These are phyloP conservation scores for Candida arabinofermentans DNA, from an alignment of 805 yeast species.

Conservation along the genomic window DNA sequence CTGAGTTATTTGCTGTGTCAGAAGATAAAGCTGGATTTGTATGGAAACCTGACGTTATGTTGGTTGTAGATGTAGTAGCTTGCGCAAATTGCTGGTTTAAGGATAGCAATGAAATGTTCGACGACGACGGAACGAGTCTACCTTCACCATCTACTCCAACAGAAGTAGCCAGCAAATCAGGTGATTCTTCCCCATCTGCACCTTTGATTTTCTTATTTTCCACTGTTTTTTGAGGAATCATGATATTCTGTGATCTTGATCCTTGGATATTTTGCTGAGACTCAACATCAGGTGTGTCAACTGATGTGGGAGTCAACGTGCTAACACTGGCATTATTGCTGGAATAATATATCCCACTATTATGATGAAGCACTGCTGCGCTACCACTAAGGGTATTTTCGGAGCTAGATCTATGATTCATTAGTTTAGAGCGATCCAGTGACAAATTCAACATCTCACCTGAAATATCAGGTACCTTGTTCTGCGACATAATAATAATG, in stretches of 20 bases:
- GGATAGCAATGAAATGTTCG: constrained; percentile 33
- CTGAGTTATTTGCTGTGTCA: constrained; percentile 5
- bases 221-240: constrained; percentile 3
- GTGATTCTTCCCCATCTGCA: constrained; percentile 21
- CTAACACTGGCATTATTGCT: constrained; percentile 10
- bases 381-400: not conserved
- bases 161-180: constrained; percentile 33
- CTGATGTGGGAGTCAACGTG: constrained; percentile 9
- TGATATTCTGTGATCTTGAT: constrained; percentile 9
- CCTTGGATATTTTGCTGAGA: constrained; percentile 1
- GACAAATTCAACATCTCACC: not conserved
- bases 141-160: constrained; percentile 32
- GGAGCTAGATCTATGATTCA: not conserved
- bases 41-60: constrained; percentile 1
- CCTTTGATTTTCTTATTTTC: constrained; percentile 3
- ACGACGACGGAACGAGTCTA: constrained; percentile 32
- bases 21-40: constrained; percentile 3
- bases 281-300: not conserved
- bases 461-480: not conserved
- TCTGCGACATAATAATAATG: not conserved
- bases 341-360: not conserved
- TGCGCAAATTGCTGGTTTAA: constrained; percentile 24
- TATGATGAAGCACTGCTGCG: not conserved
- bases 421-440: not conserved
- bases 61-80: constrained; percentile 5